Conservation (phyloP, 352 stramenopile genomes). For the Globisporangium nagaii region DNA sequence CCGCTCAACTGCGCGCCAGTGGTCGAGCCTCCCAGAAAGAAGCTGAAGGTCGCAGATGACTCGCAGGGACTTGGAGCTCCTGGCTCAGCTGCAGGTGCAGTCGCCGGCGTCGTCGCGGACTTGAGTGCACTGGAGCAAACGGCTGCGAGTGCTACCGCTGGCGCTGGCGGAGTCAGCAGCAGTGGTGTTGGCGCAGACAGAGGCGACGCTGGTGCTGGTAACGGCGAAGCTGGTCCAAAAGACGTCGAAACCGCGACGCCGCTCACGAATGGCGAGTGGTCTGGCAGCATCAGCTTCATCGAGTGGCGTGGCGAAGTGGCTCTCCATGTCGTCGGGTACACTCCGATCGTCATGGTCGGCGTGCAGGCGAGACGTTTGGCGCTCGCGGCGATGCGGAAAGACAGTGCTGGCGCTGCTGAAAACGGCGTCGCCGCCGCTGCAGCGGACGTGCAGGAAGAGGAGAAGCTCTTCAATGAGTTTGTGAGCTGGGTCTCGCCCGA, state of each 20-base stretch:
- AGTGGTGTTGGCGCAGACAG: conserved; percentile 6
- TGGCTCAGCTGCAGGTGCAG: background rate
- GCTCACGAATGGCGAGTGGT: conserved; percentile 63
- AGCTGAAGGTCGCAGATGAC: conserved; percentile 45
- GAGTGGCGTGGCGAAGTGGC: conserved; percentile 80
- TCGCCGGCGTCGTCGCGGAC: background rate
- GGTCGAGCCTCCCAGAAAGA: conserved; percentile 65
- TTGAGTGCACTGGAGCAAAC: conserved; percentile 2
- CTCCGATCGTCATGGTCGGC: conserved; percentile 70
- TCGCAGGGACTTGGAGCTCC: background rate
- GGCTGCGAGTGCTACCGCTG: background rate
- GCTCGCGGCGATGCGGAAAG: conserved; percentile 61
- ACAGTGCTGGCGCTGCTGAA: background rate
- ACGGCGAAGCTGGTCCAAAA: conserved; percentile 12
- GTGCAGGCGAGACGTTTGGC: conserved; percentile 74
- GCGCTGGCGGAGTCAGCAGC: background rate
- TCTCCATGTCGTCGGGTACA: conserved; percentile 68
- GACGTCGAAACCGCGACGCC: conserved; percentile 35
- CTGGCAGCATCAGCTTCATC: conserved; percentile 79
- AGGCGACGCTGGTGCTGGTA: conserved; percentile 14
- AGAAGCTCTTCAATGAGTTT: conserved; percentile 83
- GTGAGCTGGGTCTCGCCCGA: conserved; percentile 69
- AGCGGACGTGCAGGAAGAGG: conserved; percentile 52
- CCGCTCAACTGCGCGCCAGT: conserved; percentile 63
- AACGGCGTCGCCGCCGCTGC: conserved; percentile 13